phyloP scores from a whole-genome alignment of 2,329 filamentous ascomycete genomes.

The Cladosporium sp. region DNA sequence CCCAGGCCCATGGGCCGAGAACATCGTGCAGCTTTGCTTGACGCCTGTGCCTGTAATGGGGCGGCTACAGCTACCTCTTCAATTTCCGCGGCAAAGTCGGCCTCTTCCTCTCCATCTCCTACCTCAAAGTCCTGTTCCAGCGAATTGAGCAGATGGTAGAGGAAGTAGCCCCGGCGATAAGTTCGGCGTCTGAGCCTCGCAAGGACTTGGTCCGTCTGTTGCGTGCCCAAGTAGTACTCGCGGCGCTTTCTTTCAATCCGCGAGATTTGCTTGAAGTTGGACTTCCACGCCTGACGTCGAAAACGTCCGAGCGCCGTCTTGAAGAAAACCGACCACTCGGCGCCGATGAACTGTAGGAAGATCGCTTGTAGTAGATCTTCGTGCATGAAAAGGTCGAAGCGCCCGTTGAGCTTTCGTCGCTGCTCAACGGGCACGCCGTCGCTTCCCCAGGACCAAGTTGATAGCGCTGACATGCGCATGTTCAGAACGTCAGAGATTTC shows the following conservation, averaged over 20 bases:
- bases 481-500: constrained; percentile 60
- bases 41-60: too few relatives aligned
- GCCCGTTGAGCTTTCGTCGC: constrained; percentile 56
- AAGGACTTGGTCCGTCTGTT: neutral
- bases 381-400: constrained; percentile 61
- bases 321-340: constrained; percentile 53
- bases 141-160: constrained; percentile 47
- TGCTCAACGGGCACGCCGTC: constrained; percentile 50
- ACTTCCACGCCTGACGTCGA: constrained; percentile 44
- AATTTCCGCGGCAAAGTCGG: constrained; percentile 33
- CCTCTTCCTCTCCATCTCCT: constrained; percentile 43
- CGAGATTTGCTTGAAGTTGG: constrained; percentile 35
- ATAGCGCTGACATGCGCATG: constrained; percentile 53
- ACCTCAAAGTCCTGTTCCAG: constrained; percentile 1
- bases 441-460: constrained; percentile 54
- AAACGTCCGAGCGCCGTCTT: constrained; percentile 45
- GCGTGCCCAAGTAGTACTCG: constrained; percentile 45
- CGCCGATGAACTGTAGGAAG: constrained; percentile 56
- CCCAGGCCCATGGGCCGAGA: neutral
- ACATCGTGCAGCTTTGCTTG: neutral
- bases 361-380: constrained; percentile 59
- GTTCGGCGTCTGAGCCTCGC: constrained; percentile 1
- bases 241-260: constrained; percentile 45
- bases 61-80: neutral
- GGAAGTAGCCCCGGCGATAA: constrained; percentile 49